phyloP scores from a whole-genome alignment of 306 rosid genomes.

The Prinsepia uniflora region DNA sequence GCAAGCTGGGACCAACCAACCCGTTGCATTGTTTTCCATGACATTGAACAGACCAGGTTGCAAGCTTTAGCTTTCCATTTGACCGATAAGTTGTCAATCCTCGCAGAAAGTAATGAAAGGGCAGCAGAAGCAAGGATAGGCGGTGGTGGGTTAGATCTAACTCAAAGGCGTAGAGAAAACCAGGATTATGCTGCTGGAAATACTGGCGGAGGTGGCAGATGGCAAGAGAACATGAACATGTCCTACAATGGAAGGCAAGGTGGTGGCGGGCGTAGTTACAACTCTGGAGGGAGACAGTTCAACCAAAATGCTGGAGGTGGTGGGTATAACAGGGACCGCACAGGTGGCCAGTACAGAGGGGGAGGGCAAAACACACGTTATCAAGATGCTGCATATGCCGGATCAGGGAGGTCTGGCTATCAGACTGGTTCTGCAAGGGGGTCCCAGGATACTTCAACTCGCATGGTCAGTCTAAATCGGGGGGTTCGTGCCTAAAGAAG shows the following conservation, averaged over 20 bases:
- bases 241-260: conserved; percentile 64
- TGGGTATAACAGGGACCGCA: conserved; percentile 26
- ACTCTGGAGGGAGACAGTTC: conserved; percentile 29
- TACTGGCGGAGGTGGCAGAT: conserved; percentile 48
- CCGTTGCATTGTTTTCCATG: conserved; percentile 37
- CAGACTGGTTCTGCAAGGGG: conserved; percentile 49
- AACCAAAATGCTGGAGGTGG: conserved; percentile 41
- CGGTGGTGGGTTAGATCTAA: conserved; percentile 88
- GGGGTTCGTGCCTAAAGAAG: conserved; percentile 51
- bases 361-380: conserved; percentile 53
- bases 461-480: conserved; percentile 76
- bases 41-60: conserved; percentile 54
- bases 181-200: conserved; percentile 68
- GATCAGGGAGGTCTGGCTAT: conserved; percentile 53
- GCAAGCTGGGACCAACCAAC: conserved; percentile 55
- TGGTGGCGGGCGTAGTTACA: conserved; percentile 57
- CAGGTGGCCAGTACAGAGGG: conserved; percentile 27
- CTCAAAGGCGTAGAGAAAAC: conserved; percentile 70
- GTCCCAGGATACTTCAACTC: conserved; percentile 60
- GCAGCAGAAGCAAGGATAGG: conserved; percentile 80
- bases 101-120: conserved; percentile 87
- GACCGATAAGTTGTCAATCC: conserved; percentile 74
- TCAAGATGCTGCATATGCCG: conserved; percentile 36
- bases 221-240: conserved; percentile 62
- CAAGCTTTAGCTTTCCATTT: conserved; percentile 80